phyloP scores from a whole-genome alignment of 495 filamentous ascomycete genomes.

The Neurospora africana region DNA sequence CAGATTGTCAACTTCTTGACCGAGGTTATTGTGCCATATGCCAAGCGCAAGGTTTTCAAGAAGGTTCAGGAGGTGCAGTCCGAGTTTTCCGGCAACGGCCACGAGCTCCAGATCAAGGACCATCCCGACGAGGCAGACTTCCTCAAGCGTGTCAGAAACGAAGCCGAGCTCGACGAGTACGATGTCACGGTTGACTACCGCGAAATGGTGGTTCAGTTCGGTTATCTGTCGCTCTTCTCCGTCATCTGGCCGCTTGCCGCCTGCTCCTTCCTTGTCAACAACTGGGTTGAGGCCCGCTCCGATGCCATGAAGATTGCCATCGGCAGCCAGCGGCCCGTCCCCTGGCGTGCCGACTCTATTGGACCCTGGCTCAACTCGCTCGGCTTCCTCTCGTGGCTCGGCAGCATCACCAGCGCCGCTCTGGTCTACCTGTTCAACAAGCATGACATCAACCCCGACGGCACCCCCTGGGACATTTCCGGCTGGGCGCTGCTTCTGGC shows the following conservation, averaged over 20 bases:
- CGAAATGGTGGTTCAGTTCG: constrained; percentile 91
- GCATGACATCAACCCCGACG: constrained; percentile 37
- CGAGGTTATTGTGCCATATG: constrained; percentile 76
- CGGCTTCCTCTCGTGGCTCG: constrained; percentile 83
- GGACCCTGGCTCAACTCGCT: constrained; percentile 88
- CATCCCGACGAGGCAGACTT: constrained; percentile 65
- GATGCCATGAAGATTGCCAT: constrained; percentile 93
- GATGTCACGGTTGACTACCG: constrained; percentile 80
- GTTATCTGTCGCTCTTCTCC: constrained; percentile 84
- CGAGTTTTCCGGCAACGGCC: constrained; percentile 34
- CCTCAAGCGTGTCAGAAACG: constrained; percentile 67
- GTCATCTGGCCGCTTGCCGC: constrained; percentile 86
- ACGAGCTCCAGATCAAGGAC: constrained; percentile 41
- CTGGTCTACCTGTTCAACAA: constrained; percentile 81
- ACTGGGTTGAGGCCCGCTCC: constrained; percentile 90
- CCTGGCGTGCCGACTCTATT: constrained; percentile 81
- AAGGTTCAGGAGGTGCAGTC: constrained; percentile 64
- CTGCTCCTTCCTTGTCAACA: constrained; percentile 84
- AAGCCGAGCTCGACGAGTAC: constrained; percentile 78
- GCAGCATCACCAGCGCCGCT: constrained; percentile 73
- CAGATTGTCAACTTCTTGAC: constrained; percentile 81
- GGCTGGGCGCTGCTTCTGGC: constrained; percentile 76
- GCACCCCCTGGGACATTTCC: constrained; percentile 55
- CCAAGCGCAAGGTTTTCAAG: constrained; percentile 62
- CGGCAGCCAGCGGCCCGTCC: constrained; percentile 79